Evolutionary conservation across 177 flowering plant genomes (phyloP).

Genomic region (Tripterygium wilfordii): DNA sequence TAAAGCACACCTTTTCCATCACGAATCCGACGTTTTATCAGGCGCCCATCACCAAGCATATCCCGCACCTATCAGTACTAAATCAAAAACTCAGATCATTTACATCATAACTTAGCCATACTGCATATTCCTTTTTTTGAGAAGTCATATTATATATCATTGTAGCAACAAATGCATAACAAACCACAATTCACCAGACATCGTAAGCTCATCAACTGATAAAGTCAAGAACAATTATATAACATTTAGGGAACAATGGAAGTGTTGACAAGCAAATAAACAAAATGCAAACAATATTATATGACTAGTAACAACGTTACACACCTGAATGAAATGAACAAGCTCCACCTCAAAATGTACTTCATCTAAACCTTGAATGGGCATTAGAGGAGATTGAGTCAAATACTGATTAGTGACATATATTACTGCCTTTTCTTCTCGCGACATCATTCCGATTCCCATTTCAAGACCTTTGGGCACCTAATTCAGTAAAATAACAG

Average conservation of each 20-base stretch:
- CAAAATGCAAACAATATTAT: too few species aligned
- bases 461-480: conserved; percentile 97
- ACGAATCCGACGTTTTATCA: conserved; percentile 83
- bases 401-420: conserved; percentile 68
- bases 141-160: too few species aligned
- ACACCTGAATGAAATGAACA: conserved; percentile 88
- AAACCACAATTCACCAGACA: too few species aligned
- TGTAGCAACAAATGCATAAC: too few species aligned
- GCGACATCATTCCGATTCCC: conserved; percentile 92
- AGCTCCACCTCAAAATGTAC: conserved; percentile 91
- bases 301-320: too few species aligned
- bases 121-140: too few species aligned
- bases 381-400: conserved; percentile 59
- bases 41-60: conserved; percentile 97
- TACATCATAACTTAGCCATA: too few species aligned
- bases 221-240: too few species aligned
- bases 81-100: not conserved
- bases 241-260: too few species aligned
- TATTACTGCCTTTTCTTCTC: conserved; percentile 79
- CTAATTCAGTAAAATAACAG: conserved; percentile 28
- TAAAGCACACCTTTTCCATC: conserved; percentile 82
- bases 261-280: too few species aligned
- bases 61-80: conserved; percentile 65
- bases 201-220: too few species aligned
- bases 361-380: conserved; percentile 55